Evolutionary conservation across 1,284 basidiomycete genomes (phyloP).

Genomic region (Afroboletus lepidellus): DNA sequence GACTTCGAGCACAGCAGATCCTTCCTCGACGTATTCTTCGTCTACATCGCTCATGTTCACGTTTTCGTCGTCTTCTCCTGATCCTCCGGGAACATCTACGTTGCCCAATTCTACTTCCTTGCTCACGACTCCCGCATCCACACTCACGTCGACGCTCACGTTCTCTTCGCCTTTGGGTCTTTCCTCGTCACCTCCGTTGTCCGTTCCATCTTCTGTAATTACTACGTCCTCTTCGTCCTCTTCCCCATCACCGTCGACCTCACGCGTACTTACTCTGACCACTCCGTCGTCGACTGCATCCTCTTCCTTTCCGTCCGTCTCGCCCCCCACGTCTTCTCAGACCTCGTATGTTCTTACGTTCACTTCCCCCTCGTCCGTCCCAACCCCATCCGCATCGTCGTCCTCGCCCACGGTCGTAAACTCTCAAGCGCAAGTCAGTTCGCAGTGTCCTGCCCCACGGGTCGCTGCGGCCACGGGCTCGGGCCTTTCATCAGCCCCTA

Average conservation of each 20-base stretch:
- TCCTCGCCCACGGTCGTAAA: constrained; percentile 4
- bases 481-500: not conserved
- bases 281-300: not conserved
- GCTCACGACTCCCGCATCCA: not conserved
- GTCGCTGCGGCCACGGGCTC: constrained; percentile 3
- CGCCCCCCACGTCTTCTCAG: constrained; percentile 4
- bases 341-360: constrained; percentile 5
- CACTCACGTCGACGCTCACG: not conserved
- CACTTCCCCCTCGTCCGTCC: constrained; percentile 1
- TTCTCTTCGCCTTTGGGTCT: not conserved
- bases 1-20: not conserved
- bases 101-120: not conserved
- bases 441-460: constrained; percentile 26
- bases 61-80: not conserved
- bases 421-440: constrained; percentile 22
- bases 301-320: not conserved
- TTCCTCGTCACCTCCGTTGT: not conserved
- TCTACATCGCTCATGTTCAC: not conserved
- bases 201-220: not conserved
- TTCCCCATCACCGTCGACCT: not conserved
- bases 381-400: constrained; percentile 3
- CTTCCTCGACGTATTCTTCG: not conserved
- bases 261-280: not conserved
- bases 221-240: not conserved
- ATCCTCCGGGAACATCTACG: not conserved